Percentiles rank a stretch among this genome's conserved stretches.
phyloP scores from a whole-genome alignment of 176 grass and related monocot species.

The Triticum monococcum region DNA sequence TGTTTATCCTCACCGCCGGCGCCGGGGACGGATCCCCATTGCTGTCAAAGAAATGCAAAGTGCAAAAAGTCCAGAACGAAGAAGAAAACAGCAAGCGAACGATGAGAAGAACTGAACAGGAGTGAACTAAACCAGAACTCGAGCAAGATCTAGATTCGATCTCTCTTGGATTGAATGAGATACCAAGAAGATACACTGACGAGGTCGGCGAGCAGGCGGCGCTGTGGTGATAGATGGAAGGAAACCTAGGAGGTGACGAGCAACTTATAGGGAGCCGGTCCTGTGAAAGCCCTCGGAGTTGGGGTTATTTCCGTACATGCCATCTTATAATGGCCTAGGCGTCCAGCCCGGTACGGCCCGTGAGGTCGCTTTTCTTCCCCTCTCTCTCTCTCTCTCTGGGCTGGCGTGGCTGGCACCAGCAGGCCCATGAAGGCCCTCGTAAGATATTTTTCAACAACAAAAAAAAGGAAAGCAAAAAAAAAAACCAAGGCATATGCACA shows the following conservation, averaged over 20 bases:
- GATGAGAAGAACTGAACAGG: neutral
- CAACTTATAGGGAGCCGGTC: neutral
- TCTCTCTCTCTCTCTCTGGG: no score
- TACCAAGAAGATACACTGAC: neutral
- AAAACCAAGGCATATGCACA: no score
- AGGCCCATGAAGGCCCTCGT: no score
- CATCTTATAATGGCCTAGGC: neutral
- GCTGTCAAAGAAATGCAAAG: neutral
- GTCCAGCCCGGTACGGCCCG: neutral
- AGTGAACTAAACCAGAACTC: neutral
- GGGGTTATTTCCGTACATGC: neutral
- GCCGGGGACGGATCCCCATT: neutral
- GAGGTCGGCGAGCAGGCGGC: neutral
- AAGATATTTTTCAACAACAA: no score
- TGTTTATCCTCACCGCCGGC: constrained; percentile 34
- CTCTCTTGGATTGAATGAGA: neutral
- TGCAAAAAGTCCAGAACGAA: neutral
- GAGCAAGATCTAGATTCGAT: neutral
- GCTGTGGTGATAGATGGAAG: neutral
- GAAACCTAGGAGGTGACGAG: neutral
- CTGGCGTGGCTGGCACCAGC: no score
- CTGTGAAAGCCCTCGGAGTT: neutral
- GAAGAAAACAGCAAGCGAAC: neutral
- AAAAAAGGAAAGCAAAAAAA: no score
- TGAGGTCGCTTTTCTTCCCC: no score